These are phyloP conservation scores for Staphylotrichum longicolle DNA, from an alignment of 495 filamentous ascomycete genomes.

Conservation along the genomic window DNA sequence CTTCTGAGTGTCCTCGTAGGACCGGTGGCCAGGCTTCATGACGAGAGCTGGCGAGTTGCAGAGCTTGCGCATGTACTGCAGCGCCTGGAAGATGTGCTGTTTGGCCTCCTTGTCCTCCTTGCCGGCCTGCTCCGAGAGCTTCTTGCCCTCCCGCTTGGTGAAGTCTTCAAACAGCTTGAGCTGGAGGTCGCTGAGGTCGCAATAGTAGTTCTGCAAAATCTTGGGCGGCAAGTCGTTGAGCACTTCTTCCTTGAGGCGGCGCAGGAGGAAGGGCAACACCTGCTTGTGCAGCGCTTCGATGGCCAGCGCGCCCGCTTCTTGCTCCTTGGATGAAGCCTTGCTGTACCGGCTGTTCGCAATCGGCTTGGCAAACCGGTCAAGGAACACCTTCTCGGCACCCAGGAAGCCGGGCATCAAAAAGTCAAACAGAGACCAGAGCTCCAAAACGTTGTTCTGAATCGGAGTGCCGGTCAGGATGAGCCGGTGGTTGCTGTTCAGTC, in stretches of 20 bases:
- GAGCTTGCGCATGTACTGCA: conserved; percentile 98
- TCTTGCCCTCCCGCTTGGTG: conserved; percentile 84
- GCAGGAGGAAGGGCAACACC: conserved; percentile 92
- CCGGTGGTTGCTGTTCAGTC: conserved; percentile 82
- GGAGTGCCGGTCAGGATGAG: conserved; percentile 95
- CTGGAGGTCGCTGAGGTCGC: conserved; percentile 93
- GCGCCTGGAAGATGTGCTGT: conserved; percentile 96
- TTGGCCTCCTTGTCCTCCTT: conserved; percentile 84
- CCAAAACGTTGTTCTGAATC: conserved; percentile 96
- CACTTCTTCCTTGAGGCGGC: conserved; percentile 96
- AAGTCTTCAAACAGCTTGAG: conserved; percentile 96
- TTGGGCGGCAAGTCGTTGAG: conserved; percentile 95
- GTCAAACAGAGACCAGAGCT: conserved; percentile 96
- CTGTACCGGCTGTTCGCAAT: conserved; percentile 92
- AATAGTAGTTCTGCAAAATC: conserved; percentile 99
- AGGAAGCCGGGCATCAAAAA: conserved; percentile 99
- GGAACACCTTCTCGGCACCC: conserved; percentile 96
- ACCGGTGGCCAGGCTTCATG: conserved; percentile 87
- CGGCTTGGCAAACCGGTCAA: conserved; percentile 95
- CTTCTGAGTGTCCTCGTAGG: conserved; percentile 79
- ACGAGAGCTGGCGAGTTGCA: conserved; percentile 97
- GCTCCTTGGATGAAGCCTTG: conserved; percentile 97
- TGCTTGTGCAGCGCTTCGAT: conserved; percentile 98
- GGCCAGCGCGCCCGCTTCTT: conserved; percentile 92
- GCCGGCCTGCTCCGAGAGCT: conserved; percentile 73